Evolutionary conservation across 805 yeast genomes (phyloP).

Genomic region (Suhomyces sp.): DNA sequence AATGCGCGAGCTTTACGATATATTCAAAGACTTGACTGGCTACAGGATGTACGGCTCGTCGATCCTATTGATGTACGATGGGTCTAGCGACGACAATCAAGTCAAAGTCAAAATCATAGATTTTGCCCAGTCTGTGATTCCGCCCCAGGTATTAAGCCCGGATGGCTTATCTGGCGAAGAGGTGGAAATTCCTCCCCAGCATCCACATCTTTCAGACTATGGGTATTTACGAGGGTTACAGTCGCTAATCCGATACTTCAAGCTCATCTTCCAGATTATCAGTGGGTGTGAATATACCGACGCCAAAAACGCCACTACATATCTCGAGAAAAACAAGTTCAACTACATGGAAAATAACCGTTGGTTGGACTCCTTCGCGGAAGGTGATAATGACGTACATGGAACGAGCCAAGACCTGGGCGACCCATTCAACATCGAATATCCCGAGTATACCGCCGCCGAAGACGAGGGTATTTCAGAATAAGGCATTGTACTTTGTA

Average conservation of each 20-base stretch:
- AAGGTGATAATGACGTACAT: conserved; percentile 17
- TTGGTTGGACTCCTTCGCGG: conserved; percentile 37
- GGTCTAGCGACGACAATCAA: conserved; percentile 28
- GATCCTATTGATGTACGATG: conserved; percentile 85
- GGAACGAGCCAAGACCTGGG: conserved; percentile 4
- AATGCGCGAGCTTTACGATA: conserved; percentile 53
- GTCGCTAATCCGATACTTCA: conserved; percentile 69
- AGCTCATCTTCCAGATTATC: conserved; percentile 53
- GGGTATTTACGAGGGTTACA: conserved; percentile 84
- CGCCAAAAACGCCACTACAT: conserved; percentile 14
- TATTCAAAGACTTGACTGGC: conserved; percentile 58
- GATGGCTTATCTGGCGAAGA: conserved; percentile 18
- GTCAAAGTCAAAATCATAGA: conserved; percentile 76
- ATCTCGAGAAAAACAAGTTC: conserved; percentile 12
- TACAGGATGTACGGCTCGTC: conserved; percentile 93
- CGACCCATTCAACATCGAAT: conserved; percentile 23
- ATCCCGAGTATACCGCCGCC: conserved; percentile 14
- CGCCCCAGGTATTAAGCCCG: conserved; percentile 42
- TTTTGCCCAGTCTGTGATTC: conserved; percentile 89
- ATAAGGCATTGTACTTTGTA: background rate
- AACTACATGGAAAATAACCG: conserved; percentile 17
- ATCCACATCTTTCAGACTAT: conserved; percentile 60
- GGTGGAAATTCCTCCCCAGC: conserved; percentile 66
- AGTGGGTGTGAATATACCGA: conserved; percentile 41
- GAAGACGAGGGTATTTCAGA: conserved; percentile 25